Evolutionary conservation across 768 basidiomycete genomes (phyloP), one percentile per base, ranked within the genome.

Genomic region (Phlegmacium glaucopus): DNA sequence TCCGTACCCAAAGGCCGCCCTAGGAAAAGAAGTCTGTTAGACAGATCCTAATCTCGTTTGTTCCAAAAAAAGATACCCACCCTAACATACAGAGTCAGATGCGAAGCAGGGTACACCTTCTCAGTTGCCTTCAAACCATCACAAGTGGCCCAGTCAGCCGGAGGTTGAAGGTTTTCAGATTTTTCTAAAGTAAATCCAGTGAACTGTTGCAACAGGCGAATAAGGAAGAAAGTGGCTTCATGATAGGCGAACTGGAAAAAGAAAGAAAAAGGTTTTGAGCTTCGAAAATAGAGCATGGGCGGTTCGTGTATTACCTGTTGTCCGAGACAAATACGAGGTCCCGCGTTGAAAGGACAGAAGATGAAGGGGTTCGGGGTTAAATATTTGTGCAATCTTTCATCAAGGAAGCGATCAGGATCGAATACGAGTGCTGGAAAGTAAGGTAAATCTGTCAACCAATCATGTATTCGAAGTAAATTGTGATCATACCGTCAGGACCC

Each of bases 331-430:
- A 78, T 78, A 6, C 76, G 59, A 1, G 75, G 75, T 1, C 76
- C 75, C 1, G 75, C 76, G 47, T 77, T 78, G 64, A 78, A 78
- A 3, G 76, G 76, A 7, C 77, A 54, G 56, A 78, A 79, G 34
- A 78, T 76, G 70, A 74, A 80, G 0, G 82, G 80, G 54, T 82
- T 80, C 4, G 74, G 69, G 0, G 68, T 73, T 43, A 81, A 57
- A 52, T 83, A 80, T 53, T 77, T 80, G 4, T 74, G 68, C 28
- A 82, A 48, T 1, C 83, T 67, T 25, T 77, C 72, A 50, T 86
- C 84, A 25, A 86, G 60, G 70, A 84, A 86, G 1, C 84, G 71
- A 49, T 83, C 78, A 0, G 85, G 85, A 56, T 85, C 82, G 52
- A 85, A 85, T 40, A 68, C 53, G 13, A 76, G 72, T 2, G 80